Percentiles rank a stretch among this genome's conserved stretches.
Conservation (phyloP, 257 asterid genomes). For the Prunella vulgaris region DNA sequence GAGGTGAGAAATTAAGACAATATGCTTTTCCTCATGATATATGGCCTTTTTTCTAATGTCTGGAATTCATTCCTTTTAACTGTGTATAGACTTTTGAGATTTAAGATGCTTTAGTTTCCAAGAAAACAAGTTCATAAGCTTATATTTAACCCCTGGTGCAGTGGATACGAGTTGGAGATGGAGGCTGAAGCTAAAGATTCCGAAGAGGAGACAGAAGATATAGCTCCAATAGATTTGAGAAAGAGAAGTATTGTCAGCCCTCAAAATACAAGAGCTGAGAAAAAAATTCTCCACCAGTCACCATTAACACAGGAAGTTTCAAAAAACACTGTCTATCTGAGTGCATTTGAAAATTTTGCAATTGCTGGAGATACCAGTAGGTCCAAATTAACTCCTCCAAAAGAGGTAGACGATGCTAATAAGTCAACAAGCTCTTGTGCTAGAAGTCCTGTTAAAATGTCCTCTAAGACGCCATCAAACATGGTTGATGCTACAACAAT, state of each 20-base stretch:
- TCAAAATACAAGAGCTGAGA: conserved; percentile 24
- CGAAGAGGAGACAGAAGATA: conserved; percentile 70
- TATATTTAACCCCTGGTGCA: conserved; percentile 24
- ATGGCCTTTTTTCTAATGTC: no score
- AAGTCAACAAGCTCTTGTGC: conserved; percentile 28
- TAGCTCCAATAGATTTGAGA: conserved; percentile 28
- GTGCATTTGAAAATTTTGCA: conserved; percentile 28
- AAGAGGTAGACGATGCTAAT: conserved; percentile 24
- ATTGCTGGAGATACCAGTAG: conserved; percentile 27
- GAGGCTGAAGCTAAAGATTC: conserved; percentile 92
- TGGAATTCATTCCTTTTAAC: background rate
- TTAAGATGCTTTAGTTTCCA: background rate
- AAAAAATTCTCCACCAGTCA: conserved; percentile 29
- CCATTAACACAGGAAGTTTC: conserved; percentile 31
- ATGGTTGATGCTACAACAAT: conserved; percentile 13
- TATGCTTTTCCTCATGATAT: background rate
- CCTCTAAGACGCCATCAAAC: conserved; percentile 28
- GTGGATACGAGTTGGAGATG: conserved; percentile 80
- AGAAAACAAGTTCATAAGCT: conserved; percentile 9
- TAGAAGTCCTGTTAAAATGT: conserved; percentile 29
- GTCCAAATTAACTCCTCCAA: conserved; percentile 28
- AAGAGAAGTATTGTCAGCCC: conserved; percentile 36
- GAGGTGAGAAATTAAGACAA: conserved; percentile 44
- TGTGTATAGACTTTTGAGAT: background rate
- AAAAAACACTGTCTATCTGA: conserved; percentile 25